phyloP scores from a whole-genome alignment of 176 grass and related monocot species.

The Eleusine indica region DNA sequence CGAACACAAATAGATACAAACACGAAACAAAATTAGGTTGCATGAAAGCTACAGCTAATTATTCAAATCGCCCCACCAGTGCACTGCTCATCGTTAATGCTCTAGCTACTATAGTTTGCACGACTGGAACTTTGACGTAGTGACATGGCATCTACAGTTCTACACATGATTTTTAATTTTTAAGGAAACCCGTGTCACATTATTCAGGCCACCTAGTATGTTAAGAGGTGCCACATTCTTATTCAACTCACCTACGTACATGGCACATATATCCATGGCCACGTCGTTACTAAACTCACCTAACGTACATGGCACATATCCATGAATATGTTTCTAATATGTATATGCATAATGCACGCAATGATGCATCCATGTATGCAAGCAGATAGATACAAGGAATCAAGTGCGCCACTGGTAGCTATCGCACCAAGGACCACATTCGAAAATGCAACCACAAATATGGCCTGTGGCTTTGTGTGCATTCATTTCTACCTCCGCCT shows the following conservation, averaged over 20 bases:
- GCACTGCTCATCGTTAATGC: too few species aligned
- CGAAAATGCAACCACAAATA: conserved; percentile 1
- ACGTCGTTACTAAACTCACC: too few species aligned
- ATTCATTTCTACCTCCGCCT: not conserved
- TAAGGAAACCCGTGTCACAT: too few species aligned
- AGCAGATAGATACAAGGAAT: conserved; percentile 17
- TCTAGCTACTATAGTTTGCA: conserved; percentile 26
- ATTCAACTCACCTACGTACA: too few species aligned
- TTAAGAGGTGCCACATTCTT: too few species aligned
- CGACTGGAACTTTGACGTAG: conserved; percentile 18
- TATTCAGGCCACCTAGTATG: too few species aligned
- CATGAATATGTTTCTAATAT: not conserved
- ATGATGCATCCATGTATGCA: conserved; percentile 12
- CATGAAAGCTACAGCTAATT: conserved; percentile 7
- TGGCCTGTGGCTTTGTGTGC: not conserved
- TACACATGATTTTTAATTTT: not conserved
- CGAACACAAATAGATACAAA: not conserved
- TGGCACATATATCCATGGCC: too few species aligned
- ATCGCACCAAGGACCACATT: conserved; percentile 21
- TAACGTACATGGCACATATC: too few species aligned
- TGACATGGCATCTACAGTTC: conserved; percentile 32
- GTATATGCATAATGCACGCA: not conserved
- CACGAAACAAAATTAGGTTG: not conserved
- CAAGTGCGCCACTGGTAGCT: conserved; percentile 34
- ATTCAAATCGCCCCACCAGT: too few species aligned